Evolutionary conservation across 768 basidiomycete species (phyloP).

Genomic region (Naematelia encephala): DNA sequence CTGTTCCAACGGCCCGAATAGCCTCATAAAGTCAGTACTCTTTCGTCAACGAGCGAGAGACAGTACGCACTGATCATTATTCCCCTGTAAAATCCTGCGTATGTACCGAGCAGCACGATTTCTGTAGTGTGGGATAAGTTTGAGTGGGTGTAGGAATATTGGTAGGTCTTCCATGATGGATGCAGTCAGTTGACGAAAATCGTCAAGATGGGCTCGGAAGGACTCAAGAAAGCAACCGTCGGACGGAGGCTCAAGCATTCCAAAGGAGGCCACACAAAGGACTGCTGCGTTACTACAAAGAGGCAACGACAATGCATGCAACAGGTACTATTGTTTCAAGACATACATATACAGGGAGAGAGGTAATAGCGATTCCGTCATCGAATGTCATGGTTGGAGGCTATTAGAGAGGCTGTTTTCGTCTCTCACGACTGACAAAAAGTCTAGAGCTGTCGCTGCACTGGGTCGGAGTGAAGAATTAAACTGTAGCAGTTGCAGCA

Average conservation of each 20-base stretch:
- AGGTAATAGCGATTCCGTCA: too few relatives aligned
- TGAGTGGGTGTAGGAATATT: conserved; percentile 30
- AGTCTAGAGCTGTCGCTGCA: too few relatives aligned
- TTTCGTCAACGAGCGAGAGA: neutral
- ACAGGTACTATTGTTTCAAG: too few relatives aligned
- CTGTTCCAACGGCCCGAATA: conserved; percentile 43
- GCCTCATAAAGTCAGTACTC: conserved; percentile 3
- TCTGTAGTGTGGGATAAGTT: conserved; percentile 24
- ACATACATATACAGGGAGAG: too few relatives aligned
- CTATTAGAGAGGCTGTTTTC: too few relatives aligned
- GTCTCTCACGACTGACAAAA: too few relatives aligned
- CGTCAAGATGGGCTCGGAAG: neutral
- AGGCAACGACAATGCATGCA: too few relatives aligned
- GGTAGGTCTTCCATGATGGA: conserved; percentile 20
- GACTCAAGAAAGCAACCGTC: neutral
- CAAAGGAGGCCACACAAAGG: neutral
- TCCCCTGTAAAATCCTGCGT: neutral
- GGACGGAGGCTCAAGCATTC: neutral
- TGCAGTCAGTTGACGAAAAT: too few relatives aligned
- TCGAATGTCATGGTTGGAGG: too few relatives aligned
- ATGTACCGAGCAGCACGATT: neutral
- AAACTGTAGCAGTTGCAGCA: too few relatives aligned
- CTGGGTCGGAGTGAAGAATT: too few relatives aligned
- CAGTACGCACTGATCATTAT: conserved; percentile 6
- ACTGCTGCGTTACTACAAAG: neutral